Percentiles rank a stretch among this genome's conserved stretches.
phyloP scores from a whole-genome alignment of 202 grass and related monocot species.

The Eragrostis tef region DNA sequence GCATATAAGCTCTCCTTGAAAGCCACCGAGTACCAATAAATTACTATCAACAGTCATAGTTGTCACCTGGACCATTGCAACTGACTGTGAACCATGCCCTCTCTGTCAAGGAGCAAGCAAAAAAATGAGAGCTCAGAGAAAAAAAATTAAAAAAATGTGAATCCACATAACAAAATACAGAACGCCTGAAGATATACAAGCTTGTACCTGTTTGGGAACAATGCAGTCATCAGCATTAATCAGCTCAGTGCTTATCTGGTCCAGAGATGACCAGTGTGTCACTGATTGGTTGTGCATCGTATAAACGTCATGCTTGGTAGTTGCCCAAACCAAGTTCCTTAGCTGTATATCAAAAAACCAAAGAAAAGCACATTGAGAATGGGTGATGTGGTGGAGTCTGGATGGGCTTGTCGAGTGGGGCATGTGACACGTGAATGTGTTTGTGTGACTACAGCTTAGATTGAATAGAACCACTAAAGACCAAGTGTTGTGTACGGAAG shows the following conservation, averaged over 20 bases:
- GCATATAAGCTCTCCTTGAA: slow-evolving; percentile 76
- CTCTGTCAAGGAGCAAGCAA: slow-evolving; percentile 51
- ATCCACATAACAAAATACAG: background rate
- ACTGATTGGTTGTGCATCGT: slow-evolving; percentile 61
- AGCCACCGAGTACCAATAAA: slow-evolving; percentile 69
- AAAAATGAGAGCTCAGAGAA: slow-evolving; percentile 16
- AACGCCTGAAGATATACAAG: slow-evolving; percentile 30
- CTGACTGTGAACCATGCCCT: slow-evolving; percentile 61
- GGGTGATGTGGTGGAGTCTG: background rate
- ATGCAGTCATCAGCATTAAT: slow-evolving; percentile 67
- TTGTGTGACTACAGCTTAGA: background rate
- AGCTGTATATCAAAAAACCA: slow-evolving; percentile 51
- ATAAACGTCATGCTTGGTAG: slow-evolving; percentile 75
- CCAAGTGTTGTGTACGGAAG: background rate
- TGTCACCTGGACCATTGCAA: slow-evolving; percentile 73
- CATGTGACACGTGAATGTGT: background rate
- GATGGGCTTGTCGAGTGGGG: background rate
- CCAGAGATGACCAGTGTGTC: slow-evolving; percentile 66
- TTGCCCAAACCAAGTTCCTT: slow-evolving; percentile 71
- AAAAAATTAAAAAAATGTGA: background rate
- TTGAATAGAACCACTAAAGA: background rate
- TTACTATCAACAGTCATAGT: slow-evolving; percentile 64
- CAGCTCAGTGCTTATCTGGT: slow-evolving; percentile 58
- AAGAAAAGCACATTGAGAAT: slow-evolving; percentile 11
- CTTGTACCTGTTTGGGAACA: slow-evolving; percentile 55